Evolutionary conservation across 495 filamentous ascomycete genomes (phyloP), one percentile per base, ranked within the genome.

Genomic region (Penicillium roqueforti): DNA sequence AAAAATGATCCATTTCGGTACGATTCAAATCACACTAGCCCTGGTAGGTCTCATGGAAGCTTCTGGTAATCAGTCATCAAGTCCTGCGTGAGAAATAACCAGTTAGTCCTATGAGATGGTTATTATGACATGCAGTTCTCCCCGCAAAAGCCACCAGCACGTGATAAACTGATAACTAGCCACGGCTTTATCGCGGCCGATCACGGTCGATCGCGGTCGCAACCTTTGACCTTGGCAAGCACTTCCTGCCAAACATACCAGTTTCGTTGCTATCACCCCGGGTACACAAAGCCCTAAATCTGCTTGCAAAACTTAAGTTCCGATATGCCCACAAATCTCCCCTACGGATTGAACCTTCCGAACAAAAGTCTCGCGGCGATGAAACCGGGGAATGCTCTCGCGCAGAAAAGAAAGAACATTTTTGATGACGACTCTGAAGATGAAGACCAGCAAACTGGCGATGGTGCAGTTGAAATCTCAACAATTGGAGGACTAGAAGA

Each of bases 261-360:
- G 16, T n/a, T 23, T 9, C 23, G 25, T 25, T 29, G 6, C 34
- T 19, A 13, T 40, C 20, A 10, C 14, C 18, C 11, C 9, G 11
- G 5, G 14, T n/a, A 8, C 11, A 16, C 2, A 34, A 19, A 36
- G 4, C 25, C 3, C 5, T 14, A 1, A 11, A 13, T 7, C 18
- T 43, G 6, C 26, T 19, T 1, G 14, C 13, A 4, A n/a, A 16
- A 3, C 3, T 6, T 10, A 1, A 32, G 6, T 16, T 14, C 1
- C 6, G 66, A 34, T 16, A 76, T 71, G 65, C 72, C 76, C 23
- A 66, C 67, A n/a, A 68, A 60, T 44, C 71, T 76, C 47, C 79
- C 80, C n/a, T 76, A 76, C 51, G 84, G 84, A 7, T 68, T 87
- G 6, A 87, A 82, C 54, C 60, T 85, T 20, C 65, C 76, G 2